Percentiles rank a stretch among this genome's conserved stretches.
Conservation (phyloP, 2,329 filamentous ascomycete genomes). For the Nemania serpens region DNA sequence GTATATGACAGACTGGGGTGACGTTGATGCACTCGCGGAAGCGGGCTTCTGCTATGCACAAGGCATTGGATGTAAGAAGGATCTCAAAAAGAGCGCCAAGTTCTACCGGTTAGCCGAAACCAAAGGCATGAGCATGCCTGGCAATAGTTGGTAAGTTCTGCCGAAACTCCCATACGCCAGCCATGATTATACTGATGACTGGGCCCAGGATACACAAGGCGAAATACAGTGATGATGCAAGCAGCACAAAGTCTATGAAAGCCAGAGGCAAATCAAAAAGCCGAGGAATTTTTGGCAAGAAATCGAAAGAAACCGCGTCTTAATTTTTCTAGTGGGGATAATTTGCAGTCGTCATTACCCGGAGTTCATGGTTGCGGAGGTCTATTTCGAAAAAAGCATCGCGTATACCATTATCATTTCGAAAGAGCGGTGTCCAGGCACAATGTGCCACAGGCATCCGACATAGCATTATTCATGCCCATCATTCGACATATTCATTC, state of each 20-base stretch:
- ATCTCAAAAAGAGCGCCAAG: constrained; percentile 89
- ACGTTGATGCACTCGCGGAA: constrained; percentile 90
- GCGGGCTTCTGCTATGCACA: constrained; percentile 96
- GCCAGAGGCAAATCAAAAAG: constrained; percentile 76
- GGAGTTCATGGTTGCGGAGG: constrained; percentile 26
- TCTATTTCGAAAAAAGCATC: constrained; percentile 26
- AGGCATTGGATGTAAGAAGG: constrained; percentile 92
- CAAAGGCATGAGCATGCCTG: constrained; percentile 96
- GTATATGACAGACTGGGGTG: constrained; percentile 73
- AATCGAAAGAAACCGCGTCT: constrained; percentile 40
- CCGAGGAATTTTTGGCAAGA: constrained; percentile 72
- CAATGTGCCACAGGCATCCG: constrained; percentile 6
- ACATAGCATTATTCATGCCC: constrained; percentile 12
- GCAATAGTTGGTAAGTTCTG: constrained; percentile 86
- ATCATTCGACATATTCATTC: constrained; percentile 11
- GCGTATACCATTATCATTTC: constrained; percentile 25
- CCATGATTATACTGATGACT: constrained; percentile 15
- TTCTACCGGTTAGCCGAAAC: constrained; percentile 90
- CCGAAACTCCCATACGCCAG: not conserved
- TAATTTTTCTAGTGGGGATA: constrained; percentile 10
- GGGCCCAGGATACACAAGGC: constrained; percentile 86
- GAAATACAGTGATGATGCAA: constrained; percentile 78
- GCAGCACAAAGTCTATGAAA: constrained; percentile 62
- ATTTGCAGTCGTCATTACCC: constrained; percentile 16
- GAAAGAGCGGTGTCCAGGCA: constrained; percentile 11